Conservation (phyloP, 2,329 filamentous ascomycete genomes). For the Chrysoporthe cubensis region DNA sequence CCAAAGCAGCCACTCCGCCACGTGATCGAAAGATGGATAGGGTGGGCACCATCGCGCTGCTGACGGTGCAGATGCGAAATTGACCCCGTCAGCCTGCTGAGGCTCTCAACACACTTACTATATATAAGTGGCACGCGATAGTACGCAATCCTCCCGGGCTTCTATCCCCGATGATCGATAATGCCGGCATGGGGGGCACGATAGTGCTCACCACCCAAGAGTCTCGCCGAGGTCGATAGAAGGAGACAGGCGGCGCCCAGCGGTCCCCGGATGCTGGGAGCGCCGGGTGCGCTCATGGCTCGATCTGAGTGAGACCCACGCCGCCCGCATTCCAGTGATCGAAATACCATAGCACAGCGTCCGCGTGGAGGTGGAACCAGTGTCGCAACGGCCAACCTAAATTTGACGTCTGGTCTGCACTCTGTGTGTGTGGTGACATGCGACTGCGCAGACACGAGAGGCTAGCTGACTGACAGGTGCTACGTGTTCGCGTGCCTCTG, state of each 20-base stretch:
- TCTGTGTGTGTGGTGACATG: too few relatives aligned
- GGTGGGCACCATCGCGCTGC: not conserved
- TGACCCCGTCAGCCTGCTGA: not conserved
- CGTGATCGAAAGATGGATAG: too few relatives aligned
- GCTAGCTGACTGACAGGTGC: not conserved
- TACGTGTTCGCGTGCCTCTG: not conserved
- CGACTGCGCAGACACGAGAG: too few relatives aligned
- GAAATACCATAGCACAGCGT: not conserved
- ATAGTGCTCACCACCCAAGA: too few relatives aligned
- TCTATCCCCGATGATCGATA: not conserved
- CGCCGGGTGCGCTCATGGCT: too few relatives aligned
- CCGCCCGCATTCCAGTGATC: conserved; percentile 4
- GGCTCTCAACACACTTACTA: too few relatives aligned
- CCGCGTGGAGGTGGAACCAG: not conserved
- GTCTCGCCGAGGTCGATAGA: too few relatives aligned
- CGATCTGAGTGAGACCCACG: not conserved
- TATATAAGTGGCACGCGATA: not conserved
- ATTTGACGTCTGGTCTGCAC: not conserved
- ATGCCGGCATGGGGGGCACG: too few relatives aligned
- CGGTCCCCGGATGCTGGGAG: too few relatives aligned
- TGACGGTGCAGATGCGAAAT: conserved; percentile 1
- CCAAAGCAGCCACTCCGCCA: too few relatives aligned
- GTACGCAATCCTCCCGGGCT: not conserved
- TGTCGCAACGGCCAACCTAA: conserved; percentile 6
- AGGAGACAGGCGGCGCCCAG: too few relatives aligned